phyloP scores from a whole-genome alignment of 768 basidiomycete genomes.

The Gautieria morchelliformis region DNA sequence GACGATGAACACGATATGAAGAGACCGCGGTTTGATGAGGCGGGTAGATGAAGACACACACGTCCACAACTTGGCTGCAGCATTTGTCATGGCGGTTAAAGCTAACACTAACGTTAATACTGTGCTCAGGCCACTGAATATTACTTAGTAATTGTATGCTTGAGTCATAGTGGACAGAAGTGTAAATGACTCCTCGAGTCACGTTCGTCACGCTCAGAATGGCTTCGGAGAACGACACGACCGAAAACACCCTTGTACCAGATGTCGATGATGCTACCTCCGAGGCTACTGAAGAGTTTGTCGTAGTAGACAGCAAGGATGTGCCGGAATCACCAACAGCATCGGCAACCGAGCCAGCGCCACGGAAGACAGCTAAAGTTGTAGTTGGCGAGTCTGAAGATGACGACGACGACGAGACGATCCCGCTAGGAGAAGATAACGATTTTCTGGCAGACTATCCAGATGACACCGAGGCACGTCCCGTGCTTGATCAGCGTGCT shows the following conservation, averaged over 20 bases:
- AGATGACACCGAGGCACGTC: slow-evolving; percentile 71
- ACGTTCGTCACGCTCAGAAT: neutral
- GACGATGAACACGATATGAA: neutral
- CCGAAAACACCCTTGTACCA: neutral
- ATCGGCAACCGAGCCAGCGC: neutral
- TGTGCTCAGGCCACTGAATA: no score
- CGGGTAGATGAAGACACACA: neutral
- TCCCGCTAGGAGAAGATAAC: slow-evolving; percentile 19
- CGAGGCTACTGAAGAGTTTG: slow-evolving; percentile 3
- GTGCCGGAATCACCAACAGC: neutral
- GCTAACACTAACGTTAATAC: no score
- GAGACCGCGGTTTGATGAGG: neutral
- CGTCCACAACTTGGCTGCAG: neutral
- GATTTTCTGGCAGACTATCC: slow-evolving; percentile 72
- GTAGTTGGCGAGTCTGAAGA: slow-evolving; percentile 26
- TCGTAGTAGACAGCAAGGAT: neutral
- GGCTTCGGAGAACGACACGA: neutral
- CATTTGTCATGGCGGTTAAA: no score
- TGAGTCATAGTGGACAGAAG: no score
- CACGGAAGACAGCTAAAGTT: neutral
- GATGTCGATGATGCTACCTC: neutral
- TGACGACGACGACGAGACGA: slow-evolving; percentile 27
- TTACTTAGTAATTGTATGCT: no score
- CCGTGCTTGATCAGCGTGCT: neutral
- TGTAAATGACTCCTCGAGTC: no score